Conservation (phyloP, 2,329 filamentous ascomycete species). For the Stemphylium vesicarium region DNA sequence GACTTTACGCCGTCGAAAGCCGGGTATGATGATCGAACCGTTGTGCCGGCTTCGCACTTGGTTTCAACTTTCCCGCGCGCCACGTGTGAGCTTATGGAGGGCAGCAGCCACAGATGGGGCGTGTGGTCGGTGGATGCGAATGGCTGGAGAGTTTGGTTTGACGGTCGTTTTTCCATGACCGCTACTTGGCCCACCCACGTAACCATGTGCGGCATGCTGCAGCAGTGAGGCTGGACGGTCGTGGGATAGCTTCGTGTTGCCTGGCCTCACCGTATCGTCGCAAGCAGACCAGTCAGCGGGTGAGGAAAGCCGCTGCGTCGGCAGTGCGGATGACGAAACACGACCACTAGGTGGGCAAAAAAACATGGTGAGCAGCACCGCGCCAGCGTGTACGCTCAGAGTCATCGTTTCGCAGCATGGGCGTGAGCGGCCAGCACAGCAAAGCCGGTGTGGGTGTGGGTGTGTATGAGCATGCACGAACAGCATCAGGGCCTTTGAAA, state of each 20-base stretch:
- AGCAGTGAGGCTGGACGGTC: no score
- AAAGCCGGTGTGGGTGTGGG: conserved; percentile 11
- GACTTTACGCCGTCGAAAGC: conserved; percentile 25
- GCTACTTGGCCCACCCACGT: conserved; percentile 9
- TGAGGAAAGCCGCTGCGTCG: neutral
- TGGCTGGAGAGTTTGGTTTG: conserved; percentile 19
- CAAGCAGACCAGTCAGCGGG: conserved; percentile 5
- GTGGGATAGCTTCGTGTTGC: conserved; percentile 4
- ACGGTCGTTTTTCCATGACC: conserved; percentile 19
- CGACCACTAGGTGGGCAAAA: neutral
- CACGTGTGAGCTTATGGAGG: conserved; percentile 30
- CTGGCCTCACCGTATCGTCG: conserved; percentile 16
- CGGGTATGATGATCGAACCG: conserved; percentile 35
- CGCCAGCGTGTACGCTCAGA: conserved; percentile 3
- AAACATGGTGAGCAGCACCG: no score
- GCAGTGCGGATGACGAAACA: conserved; percentile 8
- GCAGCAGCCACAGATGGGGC: conserved; percentile 25
- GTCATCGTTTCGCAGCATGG: conserved; percentile 26
- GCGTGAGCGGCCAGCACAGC: conserved; percentile 9
- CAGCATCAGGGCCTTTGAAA: conserved; percentile 5
- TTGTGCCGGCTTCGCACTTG: conserved; percentile 31
- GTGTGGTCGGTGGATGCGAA: conserved; percentile 12
- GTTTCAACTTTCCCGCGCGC: conserved; percentile 37
- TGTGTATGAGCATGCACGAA: neutral
- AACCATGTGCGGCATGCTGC: neutral